Conservation (phyloP, 768 basidiomycete species). For the Serendipita vermifera region DNA sequence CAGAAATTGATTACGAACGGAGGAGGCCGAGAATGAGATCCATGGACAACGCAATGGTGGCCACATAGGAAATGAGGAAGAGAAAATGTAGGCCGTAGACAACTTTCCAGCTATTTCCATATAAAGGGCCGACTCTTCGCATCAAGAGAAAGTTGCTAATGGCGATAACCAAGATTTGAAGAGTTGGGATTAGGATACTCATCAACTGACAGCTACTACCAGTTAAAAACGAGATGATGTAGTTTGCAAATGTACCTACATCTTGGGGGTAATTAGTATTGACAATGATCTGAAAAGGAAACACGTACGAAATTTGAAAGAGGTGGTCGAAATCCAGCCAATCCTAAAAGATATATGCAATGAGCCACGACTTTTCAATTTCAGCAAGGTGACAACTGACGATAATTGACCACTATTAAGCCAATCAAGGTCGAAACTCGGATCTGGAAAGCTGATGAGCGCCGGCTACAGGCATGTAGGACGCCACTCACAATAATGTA, state of each 20-base stretch:
- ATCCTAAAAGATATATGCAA: too few species aligned
- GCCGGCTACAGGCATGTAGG: background rate
- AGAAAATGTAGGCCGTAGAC: background rate
- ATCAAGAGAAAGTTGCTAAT: background rate
- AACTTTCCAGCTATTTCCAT: background rate
- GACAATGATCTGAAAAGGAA: too few species aligned
- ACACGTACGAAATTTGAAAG: background rate
- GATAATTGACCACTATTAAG: background rate
- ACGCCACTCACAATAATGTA: background rate
- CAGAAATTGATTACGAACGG: too few species aligned
- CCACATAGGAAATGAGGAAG: background rate
- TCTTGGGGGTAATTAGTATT: too few species aligned
- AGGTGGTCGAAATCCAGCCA: background rate
- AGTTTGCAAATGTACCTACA: too few species aligned
- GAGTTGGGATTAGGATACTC: background rate
- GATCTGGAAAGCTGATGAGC: background rate
- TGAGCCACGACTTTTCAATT: background rate
- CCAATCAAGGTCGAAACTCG: background rate
- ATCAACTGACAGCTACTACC: background rate
- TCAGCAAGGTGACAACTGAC: background rate
- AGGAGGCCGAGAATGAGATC: background rate
- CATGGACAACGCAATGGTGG: background rate
- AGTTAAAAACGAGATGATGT: too few species aligned
- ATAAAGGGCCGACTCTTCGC: background rate
- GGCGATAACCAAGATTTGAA: background rate